These are phyloP conservation scores for Chlamydomonas reinhardtii DNA, from an alignment of 163 green algal genomes.

Conservation along the genomic window DNA sequence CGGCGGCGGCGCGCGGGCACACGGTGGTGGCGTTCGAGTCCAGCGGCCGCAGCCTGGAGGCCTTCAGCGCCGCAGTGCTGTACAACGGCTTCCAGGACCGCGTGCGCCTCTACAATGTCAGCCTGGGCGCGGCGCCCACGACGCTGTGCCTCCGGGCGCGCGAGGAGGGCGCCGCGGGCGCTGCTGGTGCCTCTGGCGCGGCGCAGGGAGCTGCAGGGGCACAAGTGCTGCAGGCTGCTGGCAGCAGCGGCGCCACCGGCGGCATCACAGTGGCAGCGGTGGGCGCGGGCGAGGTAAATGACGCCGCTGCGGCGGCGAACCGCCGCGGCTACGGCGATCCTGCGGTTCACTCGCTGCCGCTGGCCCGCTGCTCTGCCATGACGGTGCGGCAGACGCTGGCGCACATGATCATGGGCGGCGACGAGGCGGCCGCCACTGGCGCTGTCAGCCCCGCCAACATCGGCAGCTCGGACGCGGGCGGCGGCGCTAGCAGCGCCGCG, in stretches of 20 bases:
- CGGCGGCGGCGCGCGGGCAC: conserved; percentile 82
- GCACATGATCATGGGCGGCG: conserved; percentile 29
- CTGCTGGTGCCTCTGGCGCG: neutral
- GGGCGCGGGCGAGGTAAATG: neutral
- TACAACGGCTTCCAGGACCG: conserved; percentile 86
- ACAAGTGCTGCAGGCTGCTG: neutral
- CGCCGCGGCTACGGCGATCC: conserved; percentile 51
- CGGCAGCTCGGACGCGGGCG: too few relatives aligned
- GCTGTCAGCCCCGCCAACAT: too few relatives aligned
- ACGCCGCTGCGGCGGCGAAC: conserved; percentile 38
- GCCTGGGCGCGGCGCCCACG: conserved; percentile 46
- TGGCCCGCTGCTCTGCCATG: neutral
- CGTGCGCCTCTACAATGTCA: conserved; percentile 65
- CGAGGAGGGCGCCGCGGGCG: neutral
- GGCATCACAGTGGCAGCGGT: neutral
- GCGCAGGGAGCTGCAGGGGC: neutral
- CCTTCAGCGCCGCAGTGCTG: conserved; percentile 73
- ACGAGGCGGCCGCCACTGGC: neutral
- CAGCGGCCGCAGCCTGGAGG: conserved; percentile 62
- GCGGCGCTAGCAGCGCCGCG: too few relatives aligned
- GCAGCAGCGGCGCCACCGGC: neutral
- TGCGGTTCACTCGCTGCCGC: conserved; percentile 29
- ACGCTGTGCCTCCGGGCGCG: conserved; percentile 46
- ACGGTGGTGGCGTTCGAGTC: conserved; percentile 84
- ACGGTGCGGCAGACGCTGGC: conserved; percentile 30